Conservation (phyloP, 176 grass and related monocot species). For the Lolium rigidum region DNA sequence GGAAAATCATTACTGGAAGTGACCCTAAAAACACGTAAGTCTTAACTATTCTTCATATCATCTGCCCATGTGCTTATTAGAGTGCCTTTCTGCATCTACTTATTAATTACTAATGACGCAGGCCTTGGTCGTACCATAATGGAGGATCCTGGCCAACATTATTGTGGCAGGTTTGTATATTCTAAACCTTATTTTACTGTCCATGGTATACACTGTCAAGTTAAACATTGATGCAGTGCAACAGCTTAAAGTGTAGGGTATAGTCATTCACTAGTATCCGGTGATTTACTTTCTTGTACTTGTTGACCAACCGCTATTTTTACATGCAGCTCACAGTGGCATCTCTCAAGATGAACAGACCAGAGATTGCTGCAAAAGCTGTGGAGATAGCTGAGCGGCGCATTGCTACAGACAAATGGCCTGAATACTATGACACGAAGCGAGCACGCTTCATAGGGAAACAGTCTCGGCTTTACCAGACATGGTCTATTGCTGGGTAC, state of each 20-base stretch:
- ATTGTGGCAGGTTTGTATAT: conserved; percentile 72
- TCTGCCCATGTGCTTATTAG: conserved; percentile 16
- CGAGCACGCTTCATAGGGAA: conserved; percentile 74
- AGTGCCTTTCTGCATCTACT: not conserved
- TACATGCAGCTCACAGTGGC: conserved; percentile 78
- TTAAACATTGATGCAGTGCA: not conserved
- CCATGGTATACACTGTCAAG: not conserved
- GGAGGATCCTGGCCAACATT: conserved; percentile 91
- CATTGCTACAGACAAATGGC: conserved; percentile 74
- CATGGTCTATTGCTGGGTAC: conserved; percentile 80
- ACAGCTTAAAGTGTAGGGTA: not conserved
- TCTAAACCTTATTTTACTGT: conserved; percentile 31
- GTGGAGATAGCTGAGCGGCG: conserved; percentile 69
- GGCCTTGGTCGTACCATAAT: conserved; percentile 84
- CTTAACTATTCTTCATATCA: not conserved
- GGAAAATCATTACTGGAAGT: conserved; percentile 82
- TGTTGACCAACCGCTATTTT: not conserved
- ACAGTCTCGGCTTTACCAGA: conserved; percentile 69
- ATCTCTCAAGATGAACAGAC: conserved; percentile 74
- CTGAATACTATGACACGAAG: conserved; percentile 85
- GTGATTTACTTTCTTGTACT: not conserved
- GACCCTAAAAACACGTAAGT: conserved; percentile 89
- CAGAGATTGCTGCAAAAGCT: conserved; percentile 71
- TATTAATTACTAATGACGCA: conserved; percentile 23
- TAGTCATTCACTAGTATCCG: not conserved